These are phyloP conservation scores for Claviceps arundinis DNA, from an alignment of 2,329 filamentous ascomycete species.

Conservation along the genomic window DNA sequence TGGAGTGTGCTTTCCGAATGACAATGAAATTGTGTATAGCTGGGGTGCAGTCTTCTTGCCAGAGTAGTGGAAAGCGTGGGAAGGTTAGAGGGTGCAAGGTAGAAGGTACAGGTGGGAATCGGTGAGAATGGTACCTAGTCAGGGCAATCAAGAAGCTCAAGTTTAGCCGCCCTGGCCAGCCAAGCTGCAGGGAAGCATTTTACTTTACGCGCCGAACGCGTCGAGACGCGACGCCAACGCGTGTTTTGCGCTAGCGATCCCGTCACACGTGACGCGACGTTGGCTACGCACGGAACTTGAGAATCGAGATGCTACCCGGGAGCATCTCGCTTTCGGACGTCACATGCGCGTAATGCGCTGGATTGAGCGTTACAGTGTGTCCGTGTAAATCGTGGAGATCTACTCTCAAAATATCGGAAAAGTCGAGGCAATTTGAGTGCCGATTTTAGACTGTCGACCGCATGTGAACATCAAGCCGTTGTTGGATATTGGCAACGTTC, in stretches of 20 bases:
- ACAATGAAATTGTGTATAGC: constrained; percentile 1
- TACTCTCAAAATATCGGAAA: too few species aligned
- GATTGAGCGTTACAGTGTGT: too few species aligned
- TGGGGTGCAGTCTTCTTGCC: constrained; percentile 2
- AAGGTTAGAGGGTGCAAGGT: not conserved
- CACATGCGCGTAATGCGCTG: too few species aligned
- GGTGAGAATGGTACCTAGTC: not conserved
- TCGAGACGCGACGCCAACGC: constrained; percentile 17
- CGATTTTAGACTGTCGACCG: too few species aligned
- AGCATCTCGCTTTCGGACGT: too few species aligned
- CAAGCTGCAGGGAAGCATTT: constrained; percentile 7
- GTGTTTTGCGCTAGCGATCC: constrained; percentile 11
- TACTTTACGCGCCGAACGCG: constrained; percentile 12
- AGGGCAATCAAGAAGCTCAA: not conserved
- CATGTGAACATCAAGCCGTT: too few species aligned
- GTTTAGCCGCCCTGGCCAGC: not conserved
- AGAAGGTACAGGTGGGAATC: not conserved
- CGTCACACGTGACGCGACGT: constrained; percentile 5
- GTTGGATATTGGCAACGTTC: too few species aligned
- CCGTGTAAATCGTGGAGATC: too few species aligned
- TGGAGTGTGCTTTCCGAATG: constrained; percentile 9
- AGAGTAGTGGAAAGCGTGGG: not conserved
- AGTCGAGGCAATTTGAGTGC: too few species aligned
- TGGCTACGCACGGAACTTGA: not conserved
- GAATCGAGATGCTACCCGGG: not conserved